Evolutionary conservation across 805 yeast species (phyloP).

Genomic region (Lachancea dasiensis): DNA sequence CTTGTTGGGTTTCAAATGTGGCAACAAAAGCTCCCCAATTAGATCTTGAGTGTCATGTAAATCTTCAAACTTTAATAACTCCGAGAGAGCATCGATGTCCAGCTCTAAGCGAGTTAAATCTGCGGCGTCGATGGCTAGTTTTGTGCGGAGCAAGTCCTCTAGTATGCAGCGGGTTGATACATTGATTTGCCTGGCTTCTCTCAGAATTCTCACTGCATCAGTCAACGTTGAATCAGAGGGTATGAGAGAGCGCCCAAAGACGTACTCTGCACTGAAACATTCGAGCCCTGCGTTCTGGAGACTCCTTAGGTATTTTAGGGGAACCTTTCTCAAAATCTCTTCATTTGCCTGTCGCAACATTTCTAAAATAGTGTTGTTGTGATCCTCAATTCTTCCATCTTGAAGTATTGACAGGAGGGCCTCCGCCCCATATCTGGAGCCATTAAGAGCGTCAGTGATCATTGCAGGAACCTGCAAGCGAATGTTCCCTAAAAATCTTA

Average conservation of each 20-base stretch:
- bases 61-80: conserved; percentile 3
- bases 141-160: not conserved
- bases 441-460: conserved; percentile 7
- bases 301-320: no score
- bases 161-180: not conserved
- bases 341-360: no score
- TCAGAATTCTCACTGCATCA: no score
- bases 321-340: no score
- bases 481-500: conserved; percentile 1
- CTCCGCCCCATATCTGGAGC: not conserved
- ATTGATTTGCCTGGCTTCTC: not conserved
- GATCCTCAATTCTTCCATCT: not conserved
- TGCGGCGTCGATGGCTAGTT: not conserved
- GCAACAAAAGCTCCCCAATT: conserved; percentile 11
- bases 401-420: not conserved
- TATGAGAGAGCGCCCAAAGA: no score
- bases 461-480: conserved; percentile 6
- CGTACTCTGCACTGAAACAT: no score
- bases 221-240: no score
- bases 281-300: no score
- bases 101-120: not conserved
- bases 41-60: conserved; percentile 3
- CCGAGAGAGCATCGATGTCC: conserved; percentile 1
- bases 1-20: conserved; percentile 22
- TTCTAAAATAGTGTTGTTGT: not conserved